Evolutionary conservation across 441 rosid genomes (phyloP).

Genomic region (Rhodomyrtus psidioides): DNA sequence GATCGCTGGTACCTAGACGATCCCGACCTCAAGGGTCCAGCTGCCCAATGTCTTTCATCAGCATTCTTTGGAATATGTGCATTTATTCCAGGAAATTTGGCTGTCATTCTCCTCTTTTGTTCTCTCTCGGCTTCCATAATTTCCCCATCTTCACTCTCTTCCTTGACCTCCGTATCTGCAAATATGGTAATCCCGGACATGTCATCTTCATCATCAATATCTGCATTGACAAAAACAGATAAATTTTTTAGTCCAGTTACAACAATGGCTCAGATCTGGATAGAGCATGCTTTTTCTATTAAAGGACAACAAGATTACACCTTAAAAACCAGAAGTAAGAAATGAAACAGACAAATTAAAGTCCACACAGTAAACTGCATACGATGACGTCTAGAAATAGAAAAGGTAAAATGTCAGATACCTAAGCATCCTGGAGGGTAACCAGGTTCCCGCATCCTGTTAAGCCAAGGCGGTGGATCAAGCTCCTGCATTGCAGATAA

Average conservation of each 20-base stretch:
- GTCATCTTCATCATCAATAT: conserved; percentile 50
- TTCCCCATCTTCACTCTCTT: conserved; percentile 74
- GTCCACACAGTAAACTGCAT: not conserved
- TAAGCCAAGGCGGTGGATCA: conserved; percentile 98
- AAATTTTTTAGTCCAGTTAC: not conserved
- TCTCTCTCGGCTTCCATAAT: conserved; percentile 32
- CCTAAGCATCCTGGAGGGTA: conserved; percentile 98
- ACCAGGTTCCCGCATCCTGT: conserved; percentile 93
- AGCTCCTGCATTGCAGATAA: conserved; percentile 46
- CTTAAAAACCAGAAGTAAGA: not conserved
- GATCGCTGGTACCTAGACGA: no score
- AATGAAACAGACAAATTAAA: not conserved
- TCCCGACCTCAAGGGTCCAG: no score
- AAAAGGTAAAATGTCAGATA: conserved; percentile 8
- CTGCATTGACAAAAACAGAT: conserved; percentile 22
- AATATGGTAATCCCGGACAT: conserved; percentile 79
- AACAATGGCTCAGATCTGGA: not conserved
- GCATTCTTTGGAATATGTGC: conserved; percentile 81
- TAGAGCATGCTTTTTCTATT: not conserved
- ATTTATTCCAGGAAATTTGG: conserved; percentile 78
- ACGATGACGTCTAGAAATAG: not conserved
- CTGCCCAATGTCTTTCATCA: conserved; percentile 58
- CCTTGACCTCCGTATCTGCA: conserved; percentile 45
- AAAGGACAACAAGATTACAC: not conserved
- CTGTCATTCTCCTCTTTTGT: conserved; percentile 45